Base-by-base conservation (phyloP, 108 stramenopile genomes). In the Cyclotella choctawhatcheeana region DNA sequence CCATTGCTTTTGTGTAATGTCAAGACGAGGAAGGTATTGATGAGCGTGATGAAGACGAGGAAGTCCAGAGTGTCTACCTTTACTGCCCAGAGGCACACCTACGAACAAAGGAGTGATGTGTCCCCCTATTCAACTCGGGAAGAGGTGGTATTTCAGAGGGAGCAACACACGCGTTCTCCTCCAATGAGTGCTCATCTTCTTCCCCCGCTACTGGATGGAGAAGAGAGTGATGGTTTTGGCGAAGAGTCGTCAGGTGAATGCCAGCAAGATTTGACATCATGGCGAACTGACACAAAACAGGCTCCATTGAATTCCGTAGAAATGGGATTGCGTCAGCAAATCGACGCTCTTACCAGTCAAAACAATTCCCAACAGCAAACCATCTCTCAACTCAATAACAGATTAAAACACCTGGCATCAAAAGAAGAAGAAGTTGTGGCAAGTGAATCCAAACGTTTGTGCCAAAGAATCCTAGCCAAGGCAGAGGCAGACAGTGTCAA, bases 381-480 rank as follows among this genome's bases (percentile, higher is more conserved):
- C 43, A 76, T 71, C 45, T 40, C 54, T 4, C 26, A 64, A 31
- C 58, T 77, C 21, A 72, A 52, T 24, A 52, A 60, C 14, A 48
- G 50, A 25, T 6, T 82, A 32, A 40, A 71, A 13, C 48, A 71
- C 20, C 54, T 50, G 0, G 43, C 63, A 8, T 30, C 62, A 2
- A 47, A 12, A n/a, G 26, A 48, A 29, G 34, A 67, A 35, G 67
- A 67, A 14, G 47, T 33, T 2, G 58, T 59, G 3, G 27, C 60
- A 25, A 61, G 63, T 20, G 71, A 73, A 21, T 47, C 71, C 32
- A 79, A 73, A 40, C 44, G 72, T 21, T 37, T 79, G 13, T 68
- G 78, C 58, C 69, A 79, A 47, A 44, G 78, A 63, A 79, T 79
- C 37, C 59, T 79, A 17, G 78, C 66, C 34, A 67, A 79, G 40